A percentile compares a stretch with the other conserved stretches of the same genome.
Conservation (phyloP, 2,329 filamentous ascomycete species). For the Fusarium sp. region DNA sequence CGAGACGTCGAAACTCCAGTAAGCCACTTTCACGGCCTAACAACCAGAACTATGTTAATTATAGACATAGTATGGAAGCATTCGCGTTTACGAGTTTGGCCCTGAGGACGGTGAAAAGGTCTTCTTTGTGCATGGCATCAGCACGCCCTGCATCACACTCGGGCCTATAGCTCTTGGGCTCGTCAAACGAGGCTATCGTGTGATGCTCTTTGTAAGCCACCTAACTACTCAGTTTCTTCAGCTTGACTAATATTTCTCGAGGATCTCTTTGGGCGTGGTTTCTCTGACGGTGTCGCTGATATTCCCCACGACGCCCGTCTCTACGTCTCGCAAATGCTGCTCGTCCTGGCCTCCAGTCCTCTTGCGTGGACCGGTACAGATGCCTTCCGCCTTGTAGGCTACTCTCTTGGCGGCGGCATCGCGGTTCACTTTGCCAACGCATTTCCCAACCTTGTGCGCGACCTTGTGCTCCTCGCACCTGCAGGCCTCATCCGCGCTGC, state of each 20-base stretch:
- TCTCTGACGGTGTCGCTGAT: conserved; percentile 72
- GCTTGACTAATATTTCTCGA: conserved; percentile 43
- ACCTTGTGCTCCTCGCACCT: conserved; percentile 82
- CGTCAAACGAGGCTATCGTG: conserved; percentile 77
- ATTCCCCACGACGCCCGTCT: conserved; percentile 79
- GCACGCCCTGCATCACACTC: conserved; percentile 82
- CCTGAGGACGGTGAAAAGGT: conserved; percentile 79
- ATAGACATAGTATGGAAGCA: conserved; percentile 70
- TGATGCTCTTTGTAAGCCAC: conserved; percentile 77
- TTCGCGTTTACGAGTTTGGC: conserved; percentile 86
- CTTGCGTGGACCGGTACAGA: conserved; percentile 72
- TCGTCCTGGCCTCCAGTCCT: conserved; percentile 76
- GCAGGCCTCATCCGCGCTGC: conserved; percentile 75
- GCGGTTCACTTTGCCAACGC: conserved; percentile 78
- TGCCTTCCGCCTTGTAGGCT: conserved; percentile 78
- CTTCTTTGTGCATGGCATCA: conserved; percentile 85
- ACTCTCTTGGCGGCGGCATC: conserved; percentile 85
- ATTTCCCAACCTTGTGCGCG: conserved; percentile 77
- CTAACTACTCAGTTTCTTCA: conserved; percentile 8
- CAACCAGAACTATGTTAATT: conserved; percentile 15
- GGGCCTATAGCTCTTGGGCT: conserved; percentile 75
- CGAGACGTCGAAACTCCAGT: conserved; percentile 78
- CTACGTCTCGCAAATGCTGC: conserved; percentile 78
- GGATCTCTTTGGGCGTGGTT: conserved; percentile 78
- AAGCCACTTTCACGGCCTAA: conserved; percentile 38